Evolutionary conservation across 1,139 yeast species (phyloP), one percentile per base, ranked within the genome.

Genomic region (Kluyveromyces sp.): DNA sequence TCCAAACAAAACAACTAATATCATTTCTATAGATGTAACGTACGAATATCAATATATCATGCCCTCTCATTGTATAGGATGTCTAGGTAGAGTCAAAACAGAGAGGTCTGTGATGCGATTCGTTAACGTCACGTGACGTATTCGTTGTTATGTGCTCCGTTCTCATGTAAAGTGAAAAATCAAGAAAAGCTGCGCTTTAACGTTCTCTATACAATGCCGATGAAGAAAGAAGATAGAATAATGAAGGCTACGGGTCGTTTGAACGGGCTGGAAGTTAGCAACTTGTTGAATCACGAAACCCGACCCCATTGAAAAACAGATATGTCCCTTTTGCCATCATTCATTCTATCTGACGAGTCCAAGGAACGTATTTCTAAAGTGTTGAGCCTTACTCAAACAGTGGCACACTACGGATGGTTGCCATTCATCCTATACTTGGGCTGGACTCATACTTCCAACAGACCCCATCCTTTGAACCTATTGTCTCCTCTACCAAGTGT

Each of bases 331-430:
- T 47, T 63, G 44, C 65, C 66, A 45, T 58, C 66, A 36, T 63
- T 61, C 40, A 63, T 63, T 40, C 48, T 63, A 46, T 61, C 65
- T 44, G 87, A 81, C 68, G 86, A 80, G 64, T 78, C 83, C 50
- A 80, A 82, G 76, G 98, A 92, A 71, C 87, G 97, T 70, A 77
- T 92, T 65, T 68, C 81, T 65, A 86, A 82, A 66, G 70, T 88
- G 52, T 71, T 88, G 57, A 94, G 85, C 57, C 74, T 87, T 58
- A 82, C 96, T 53, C 85, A 87, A 66, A 83, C 86, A 45, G 75
- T 85, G 60, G 85, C 92, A 48, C 97, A 92, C 70, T 92, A 88
- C 67, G 96, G 97, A 36, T 92, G 95, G 85, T 83, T 92, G 58
- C 98, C 98, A 48, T 84, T 92, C 62, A 83, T 92, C 53, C 73